Conservation (phyloP, 345 rosid genomes). For the Geranium rotundifolium region DNA sequence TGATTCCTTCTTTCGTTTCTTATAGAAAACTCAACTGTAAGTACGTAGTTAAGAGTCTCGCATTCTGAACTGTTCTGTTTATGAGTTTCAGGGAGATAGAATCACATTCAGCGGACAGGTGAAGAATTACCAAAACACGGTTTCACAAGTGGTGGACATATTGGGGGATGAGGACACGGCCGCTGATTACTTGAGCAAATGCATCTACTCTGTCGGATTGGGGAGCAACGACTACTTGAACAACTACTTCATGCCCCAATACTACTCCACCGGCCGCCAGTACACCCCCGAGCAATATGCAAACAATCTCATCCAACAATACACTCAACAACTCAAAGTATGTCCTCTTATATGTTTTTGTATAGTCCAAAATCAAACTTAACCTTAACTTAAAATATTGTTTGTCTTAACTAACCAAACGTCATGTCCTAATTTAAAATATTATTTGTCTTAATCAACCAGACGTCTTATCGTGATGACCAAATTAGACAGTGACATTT, state of each 20-base stretch:
- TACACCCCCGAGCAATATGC: constrained; percentile 53
- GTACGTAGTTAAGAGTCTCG: background rate
- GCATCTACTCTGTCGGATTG: constrained; percentile 60
- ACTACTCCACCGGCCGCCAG: constrained; percentile 39
- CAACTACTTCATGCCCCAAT: constrained; percentile 76
- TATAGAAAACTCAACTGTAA: background rate
- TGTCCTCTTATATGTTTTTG: too few relatives aligned
- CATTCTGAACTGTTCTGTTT: background rate
- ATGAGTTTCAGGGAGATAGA: constrained; percentile 33
- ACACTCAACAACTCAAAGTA: constrained; percentile 46
- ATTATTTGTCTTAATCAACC: too few relatives aligned
- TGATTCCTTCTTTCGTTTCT: background rate
- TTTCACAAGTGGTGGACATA: constrained; percentile 37
- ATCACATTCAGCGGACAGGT: constrained; percentile 71
- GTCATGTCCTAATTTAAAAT: too few relatives aligned
- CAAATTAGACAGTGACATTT: too few relatives aligned
- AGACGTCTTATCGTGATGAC: too few relatives aligned
- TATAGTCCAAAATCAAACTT: too few relatives aligned
- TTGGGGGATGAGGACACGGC: constrained; percentile 51
- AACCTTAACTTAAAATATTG: too few relatives aligned
- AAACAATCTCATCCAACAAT: constrained; percentile 40
- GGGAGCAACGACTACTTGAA: constrained; percentile 96
- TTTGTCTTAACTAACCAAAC: too few relatives aligned
- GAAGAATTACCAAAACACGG: constrained; percentile 48
- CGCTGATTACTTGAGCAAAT: constrained; percentile 42